Conservation (phyloP, 495 filamentous ascomycete species). For the Trypethelium eluteriae region DNA sequence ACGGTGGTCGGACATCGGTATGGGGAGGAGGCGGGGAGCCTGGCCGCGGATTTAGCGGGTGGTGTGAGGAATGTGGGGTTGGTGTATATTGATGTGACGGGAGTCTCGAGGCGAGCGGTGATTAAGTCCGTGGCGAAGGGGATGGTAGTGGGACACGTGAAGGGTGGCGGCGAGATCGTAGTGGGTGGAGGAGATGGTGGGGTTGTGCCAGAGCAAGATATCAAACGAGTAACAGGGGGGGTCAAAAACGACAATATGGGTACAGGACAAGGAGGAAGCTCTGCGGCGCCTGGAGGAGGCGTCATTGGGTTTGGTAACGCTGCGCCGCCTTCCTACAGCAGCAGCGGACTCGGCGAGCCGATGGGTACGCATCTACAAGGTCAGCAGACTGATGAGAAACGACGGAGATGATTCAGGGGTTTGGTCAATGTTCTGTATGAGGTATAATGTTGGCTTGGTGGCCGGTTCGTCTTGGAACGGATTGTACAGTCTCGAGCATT, state of each 20-base stretch:
- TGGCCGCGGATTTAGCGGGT: constrained; percentile 66
- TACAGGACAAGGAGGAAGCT: constrained; percentile 16
- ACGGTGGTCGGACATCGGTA: constrained; percentile 77
- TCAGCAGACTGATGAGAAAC: constrained; percentile 9
- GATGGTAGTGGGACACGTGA: constrained; percentile 90
- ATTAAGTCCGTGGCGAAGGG: constrained; percentile 92
- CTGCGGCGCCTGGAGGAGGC: constrained; percentile 15
- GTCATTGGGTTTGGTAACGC: constrained; percentile 30
- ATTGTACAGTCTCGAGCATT: too few relatives aligned
- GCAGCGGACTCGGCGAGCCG: constrained; percentile 27
- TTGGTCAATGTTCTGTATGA: not conserved
- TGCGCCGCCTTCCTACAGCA: constrained; percentile 26
- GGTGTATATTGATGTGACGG: constrained; percentile 95
- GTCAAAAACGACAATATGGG: constrained; percentile 24
- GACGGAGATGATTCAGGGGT: not conserved
- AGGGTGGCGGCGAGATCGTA: constrained; percentile 73
- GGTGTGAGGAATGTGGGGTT: constrained; percentile 92
- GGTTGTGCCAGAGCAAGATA: constrained; percentile 30
- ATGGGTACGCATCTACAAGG: constrained; percentile 19
- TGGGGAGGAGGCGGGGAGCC: constrained; percentile 69
- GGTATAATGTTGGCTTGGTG: not conserved
- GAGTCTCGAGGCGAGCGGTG: constrained; percentile 78
- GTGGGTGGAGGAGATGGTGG: constrained; percentile 77
- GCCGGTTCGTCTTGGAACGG: too few relatives aligned
- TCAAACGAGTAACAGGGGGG: constrained; percentile 16